Conservation (phyloP, 495 filamentous ascomycete genomes). For the Neurospora sp. region DNA sequence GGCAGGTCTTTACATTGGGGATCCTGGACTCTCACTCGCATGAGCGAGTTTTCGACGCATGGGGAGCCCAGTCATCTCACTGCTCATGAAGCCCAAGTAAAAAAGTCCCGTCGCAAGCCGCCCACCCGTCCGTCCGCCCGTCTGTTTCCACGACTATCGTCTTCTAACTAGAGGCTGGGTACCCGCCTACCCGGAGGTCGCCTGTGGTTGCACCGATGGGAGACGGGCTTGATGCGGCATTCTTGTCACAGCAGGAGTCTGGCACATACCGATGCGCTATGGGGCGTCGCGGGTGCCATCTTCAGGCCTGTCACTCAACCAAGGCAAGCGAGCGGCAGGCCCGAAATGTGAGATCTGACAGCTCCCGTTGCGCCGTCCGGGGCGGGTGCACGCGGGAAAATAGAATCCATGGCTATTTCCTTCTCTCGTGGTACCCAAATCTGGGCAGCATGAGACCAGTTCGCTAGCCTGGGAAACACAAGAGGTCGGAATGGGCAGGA, state of each 20-base stretch:
- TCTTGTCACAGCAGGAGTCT: neutral
- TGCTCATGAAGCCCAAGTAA: neutral
- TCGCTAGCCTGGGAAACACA: neutral
- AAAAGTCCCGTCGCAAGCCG: constrained; percentile 10
- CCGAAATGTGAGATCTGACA: constrained; percentile 23
- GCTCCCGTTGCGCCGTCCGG: neutral
- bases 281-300: neutral
- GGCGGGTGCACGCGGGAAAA: constrained; percentile 5
- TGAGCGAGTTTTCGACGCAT: neutral
- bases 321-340: neutral
- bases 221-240: constrained; percentile 5
- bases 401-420: neutral
- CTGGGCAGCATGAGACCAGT: neutral
- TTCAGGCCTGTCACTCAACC: neutral
- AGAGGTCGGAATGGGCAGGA: neutral
- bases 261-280: constrained; percentile 1
- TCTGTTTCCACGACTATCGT: neutral
- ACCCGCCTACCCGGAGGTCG: neutral
- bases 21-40: neutral
- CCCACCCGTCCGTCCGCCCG: constrained; percentile 6
- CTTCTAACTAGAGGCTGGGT: neutral
- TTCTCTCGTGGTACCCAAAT: constrained; percentile 8
- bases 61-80: neutral
- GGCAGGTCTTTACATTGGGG: neutral
- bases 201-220: constrained; percentile 11